Conservation (phyloP, 2,329 filamentous ascomycete species). For the Ophiostoma sp. region DNA sequence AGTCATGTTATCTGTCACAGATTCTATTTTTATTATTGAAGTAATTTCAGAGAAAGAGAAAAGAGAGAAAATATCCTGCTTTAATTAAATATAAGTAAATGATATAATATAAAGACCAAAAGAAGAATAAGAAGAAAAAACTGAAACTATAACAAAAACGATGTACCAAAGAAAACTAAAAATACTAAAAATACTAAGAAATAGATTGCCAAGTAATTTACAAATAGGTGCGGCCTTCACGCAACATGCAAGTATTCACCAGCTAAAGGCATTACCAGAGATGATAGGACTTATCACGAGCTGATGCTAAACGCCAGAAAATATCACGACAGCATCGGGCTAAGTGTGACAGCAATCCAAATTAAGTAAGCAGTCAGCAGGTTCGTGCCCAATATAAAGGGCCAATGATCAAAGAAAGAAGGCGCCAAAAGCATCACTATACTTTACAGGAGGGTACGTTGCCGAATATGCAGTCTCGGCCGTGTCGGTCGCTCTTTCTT, state of each 20-base stretch:
- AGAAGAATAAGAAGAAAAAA: background rate
- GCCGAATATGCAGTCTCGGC: background rate
- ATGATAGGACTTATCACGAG: background rate
- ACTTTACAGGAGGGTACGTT: background rate
- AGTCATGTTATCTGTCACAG: too few relatives aligned
- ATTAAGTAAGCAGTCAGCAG: slow-evolving; percentile 9
- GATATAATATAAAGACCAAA: too few relatives aligned
- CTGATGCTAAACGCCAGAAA: background rate
- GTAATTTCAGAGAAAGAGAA: too few relatives aligned
- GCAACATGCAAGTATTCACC: background rate
- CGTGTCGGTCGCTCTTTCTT: background rate
- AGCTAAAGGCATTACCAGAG: background rate
- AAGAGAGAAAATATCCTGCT: too few relatives aligned
- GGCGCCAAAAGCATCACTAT: background rate
- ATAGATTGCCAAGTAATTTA: too few relatives aligned
- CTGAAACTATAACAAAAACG: background rate
- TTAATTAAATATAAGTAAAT: too few relatives aligned
- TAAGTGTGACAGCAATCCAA: background rate
- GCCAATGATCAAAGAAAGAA: background rate
- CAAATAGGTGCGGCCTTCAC: too few relatives aligned
- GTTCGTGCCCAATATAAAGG: background rate
- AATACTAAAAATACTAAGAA: too few relatives aligned
- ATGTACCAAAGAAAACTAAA: background rate
- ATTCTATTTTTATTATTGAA: too few relatives aligned
- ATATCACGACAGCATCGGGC: background rate